Evolutionary conservation across 179 eudicot genomes (phyloP).

Genomic region (Beta macrorhiza): DNA sequence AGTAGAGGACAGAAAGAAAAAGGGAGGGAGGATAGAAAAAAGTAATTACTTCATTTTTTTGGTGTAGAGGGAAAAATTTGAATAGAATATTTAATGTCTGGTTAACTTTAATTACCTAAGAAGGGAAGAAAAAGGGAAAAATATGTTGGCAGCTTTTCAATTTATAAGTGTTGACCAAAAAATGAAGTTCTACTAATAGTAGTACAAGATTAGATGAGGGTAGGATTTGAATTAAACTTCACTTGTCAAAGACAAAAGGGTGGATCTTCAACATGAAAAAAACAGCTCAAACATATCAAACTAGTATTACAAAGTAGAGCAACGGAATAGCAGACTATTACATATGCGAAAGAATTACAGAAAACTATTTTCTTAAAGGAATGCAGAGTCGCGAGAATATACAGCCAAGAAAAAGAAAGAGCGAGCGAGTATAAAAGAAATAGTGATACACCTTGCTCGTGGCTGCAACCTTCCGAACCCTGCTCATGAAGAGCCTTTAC

Average conservation of each 20-base stretch:
- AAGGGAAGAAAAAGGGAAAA: no score
- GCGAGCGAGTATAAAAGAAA: background rate
- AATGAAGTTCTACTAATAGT: no score
- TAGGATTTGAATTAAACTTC: background rate
- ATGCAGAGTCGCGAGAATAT: constrained; percentile 19
- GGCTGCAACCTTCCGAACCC: constrained; percentile 6
- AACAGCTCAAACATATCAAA: background rate
- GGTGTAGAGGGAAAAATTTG: no score
- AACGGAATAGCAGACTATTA: background rate
- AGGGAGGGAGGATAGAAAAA: no score
- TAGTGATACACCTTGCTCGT: constrained; percentile 19
- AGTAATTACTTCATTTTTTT: no score
- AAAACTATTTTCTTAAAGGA: background rate
- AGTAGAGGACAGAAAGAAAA: no score
- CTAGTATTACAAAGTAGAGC: background rate
- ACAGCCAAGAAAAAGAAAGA: background rate
- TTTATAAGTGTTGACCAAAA: no score
- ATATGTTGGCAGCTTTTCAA: no score
- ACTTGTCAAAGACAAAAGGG: background rate
- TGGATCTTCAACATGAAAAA: background rate
- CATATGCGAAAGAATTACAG: background rate
- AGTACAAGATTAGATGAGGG: no score
- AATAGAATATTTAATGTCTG: no score
- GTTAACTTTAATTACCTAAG: no score
- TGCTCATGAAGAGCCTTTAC: background rate